phyloP scores from a whole-genome alignment of 148 eudicot genomes.

The Vaccinium darrowii region DNA sequence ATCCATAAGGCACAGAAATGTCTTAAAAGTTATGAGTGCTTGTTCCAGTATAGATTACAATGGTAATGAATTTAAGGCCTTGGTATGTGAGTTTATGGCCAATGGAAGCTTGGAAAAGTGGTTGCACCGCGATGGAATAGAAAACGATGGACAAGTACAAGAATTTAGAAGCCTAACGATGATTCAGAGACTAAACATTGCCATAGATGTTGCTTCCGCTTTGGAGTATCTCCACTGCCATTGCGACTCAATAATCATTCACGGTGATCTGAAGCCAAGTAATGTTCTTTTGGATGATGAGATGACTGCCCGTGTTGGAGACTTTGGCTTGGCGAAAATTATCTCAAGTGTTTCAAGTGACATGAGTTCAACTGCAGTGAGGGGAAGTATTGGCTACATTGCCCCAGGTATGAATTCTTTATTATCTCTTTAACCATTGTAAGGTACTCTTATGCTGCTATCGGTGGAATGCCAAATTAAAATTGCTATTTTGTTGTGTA shows the following conservation, averaged over 20 bases:
- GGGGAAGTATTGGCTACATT: constrained; percentile 11
- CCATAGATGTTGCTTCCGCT: constrained; percentile 2
- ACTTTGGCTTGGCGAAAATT: no score
- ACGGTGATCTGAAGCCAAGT: neutral
- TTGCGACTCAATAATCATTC: constrained; percentile 12
- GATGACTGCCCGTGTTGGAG: no score
- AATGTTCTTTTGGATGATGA: no score
- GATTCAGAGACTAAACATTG: neutral
- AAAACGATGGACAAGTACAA: no score
- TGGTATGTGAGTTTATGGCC: no score
- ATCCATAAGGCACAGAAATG: constrained; percentile 6
- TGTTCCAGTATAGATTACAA: constrained; percentile 9
- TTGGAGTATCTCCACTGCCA: constrained; percentile 3
- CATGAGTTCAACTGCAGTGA: neutral
- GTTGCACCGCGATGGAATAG: no score
- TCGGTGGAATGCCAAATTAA: no score
- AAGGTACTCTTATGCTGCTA: no score
- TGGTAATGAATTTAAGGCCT: neutral
- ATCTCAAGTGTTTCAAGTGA: no score
- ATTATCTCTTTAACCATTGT: no score
- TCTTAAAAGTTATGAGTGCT: neutral
- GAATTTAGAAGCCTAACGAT: neutral
- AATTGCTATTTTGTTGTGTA: no score
- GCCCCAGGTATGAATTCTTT: constrained; percentile 10
- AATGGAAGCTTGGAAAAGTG: no score